These are phyloP conservation scores for Dendrothele bispora DNA, from an alignment of 768 basidiomycete genomes.

Conservation along the genomic window DNA sequence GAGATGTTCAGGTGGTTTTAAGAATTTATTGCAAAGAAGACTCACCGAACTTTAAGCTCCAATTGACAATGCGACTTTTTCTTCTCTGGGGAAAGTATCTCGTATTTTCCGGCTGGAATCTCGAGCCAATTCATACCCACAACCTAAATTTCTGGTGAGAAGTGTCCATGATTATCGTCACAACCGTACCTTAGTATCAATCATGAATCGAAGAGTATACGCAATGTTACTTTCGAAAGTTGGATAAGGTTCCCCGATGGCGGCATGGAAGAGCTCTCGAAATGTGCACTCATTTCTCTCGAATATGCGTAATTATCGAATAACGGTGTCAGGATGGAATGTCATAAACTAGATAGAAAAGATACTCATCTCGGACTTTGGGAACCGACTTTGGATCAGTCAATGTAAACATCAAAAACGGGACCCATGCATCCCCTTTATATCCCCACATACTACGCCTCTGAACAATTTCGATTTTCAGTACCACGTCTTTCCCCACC, in stretches of 20 bases:
- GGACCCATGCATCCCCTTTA: conserved; percentile 70
- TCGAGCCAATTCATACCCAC: conserved; percentile 99
- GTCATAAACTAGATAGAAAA: not conserved
- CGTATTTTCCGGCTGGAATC: conserved; percentile 80
- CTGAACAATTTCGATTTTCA: conserved; percentile 55
- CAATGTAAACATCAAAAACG: conserved; percentile 86
- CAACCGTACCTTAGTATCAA: conserved; percentile 79
- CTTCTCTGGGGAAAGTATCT: conserved; percentile 43
- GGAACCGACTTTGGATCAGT: conserved; percentile 74
- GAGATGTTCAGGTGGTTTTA: not conserved
- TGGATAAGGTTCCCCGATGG: conserved; percentile 42
- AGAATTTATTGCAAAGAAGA: conserved; percentile 2
- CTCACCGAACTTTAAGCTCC: conserved; percentile 77
- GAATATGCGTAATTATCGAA: conserved; percentile 51
- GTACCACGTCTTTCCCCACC: conserved; percentile 38
- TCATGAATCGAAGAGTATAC: conserved; percentile 94
- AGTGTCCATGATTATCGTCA: not conserved
- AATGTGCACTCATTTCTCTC: conserved; percentile 76
- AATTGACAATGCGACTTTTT: conserved; percentile 87
- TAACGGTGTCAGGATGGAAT: conserved; percentile 14
- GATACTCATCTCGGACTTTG: conserved; percentile 86
- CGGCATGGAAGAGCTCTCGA: conserved; percentile 50
- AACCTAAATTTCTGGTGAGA: conserved; percentile 48
- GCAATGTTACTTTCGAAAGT: conserved; percentile 96
- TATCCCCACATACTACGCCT: conserved; percentile 88